Conservation (phyloP, 257 asterid species). For the Penstemon davidsonii region DNA sequence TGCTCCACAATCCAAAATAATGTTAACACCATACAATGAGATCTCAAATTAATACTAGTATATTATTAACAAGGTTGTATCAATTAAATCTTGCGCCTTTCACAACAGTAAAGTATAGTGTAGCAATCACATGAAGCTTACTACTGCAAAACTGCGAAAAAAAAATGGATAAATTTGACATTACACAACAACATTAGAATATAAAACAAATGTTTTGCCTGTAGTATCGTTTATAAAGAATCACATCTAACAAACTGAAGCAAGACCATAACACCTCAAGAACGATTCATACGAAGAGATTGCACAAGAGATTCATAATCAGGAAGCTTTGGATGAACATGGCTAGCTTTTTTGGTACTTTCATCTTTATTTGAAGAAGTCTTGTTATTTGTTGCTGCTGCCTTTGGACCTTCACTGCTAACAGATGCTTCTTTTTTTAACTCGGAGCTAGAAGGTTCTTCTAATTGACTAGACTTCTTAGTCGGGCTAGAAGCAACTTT, state of each 20-base stretch:
- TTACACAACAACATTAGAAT: constrained; percentile 16
- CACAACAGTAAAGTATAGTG: not conserved
- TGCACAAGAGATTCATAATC: constrained; percentile 65
- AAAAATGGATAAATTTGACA: not conserved
- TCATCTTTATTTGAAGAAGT: constrained; percentile 40
- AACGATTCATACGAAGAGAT: constrained; percentile 49
- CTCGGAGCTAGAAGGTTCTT: constrained; percentile 33
- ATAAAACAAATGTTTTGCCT: constrained; percentile 3
- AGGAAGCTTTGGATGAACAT: constrained; percentile 93
- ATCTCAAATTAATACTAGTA: not conserved
- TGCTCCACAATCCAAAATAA: not conserved
- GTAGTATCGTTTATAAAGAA: constrained; percentile 18
- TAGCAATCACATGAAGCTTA: not conserved
- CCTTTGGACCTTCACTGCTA: constrained; percentile 33
- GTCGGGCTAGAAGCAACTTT: constrained; percentile 37
- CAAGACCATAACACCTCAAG: constrained; percentile 25
- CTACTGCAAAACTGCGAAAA: constrained; percentile 1
- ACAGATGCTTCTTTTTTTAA: constrained; percentile 27
- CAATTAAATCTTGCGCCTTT: not conserved
- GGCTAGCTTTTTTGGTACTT: constrained; percentile 57
- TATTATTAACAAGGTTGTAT: not conserved
- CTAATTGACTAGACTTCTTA: constrained; percentile 34
- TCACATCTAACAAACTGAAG: not conserved
- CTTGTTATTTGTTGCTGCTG: constrained; percentile 27
- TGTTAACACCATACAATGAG: not conserved